Conservation (phyloP, 2,329 filamentous ascomycete species). For the Hirsutella rhossiliensis region DNA sequence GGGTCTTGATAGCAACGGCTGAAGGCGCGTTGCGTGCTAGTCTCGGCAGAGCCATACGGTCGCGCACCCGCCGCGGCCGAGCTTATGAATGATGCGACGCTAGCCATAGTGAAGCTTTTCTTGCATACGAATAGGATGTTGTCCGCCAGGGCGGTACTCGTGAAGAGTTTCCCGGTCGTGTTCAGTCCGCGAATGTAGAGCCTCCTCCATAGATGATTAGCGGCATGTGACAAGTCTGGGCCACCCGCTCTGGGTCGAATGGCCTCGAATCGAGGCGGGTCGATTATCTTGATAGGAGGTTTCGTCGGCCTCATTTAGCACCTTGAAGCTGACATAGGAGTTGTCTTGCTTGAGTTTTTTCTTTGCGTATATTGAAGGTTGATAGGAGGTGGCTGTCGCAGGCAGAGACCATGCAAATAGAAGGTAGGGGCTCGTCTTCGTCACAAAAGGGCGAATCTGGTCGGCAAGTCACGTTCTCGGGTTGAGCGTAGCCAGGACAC, state of each 20-base stretch:
- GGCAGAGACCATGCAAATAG: too few relatives aligned
- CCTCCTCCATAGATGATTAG: background rate
- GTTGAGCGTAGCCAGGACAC: too few relatives aligned
- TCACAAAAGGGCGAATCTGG: too few relatives aligned
- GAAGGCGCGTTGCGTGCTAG: background rate
- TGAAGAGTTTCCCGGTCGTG: background rate
- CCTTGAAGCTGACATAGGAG: too few relatives aligned
- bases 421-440: too few relatives aligned
- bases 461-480: too few relatives aligned
- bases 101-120: conserved; percentile 10
- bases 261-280: background rate
- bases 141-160: conserved; percentile 8
- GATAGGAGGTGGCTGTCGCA: too few relatives aligned
- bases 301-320: background rate
- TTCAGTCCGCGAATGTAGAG: background rate
- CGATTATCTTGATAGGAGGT: background rate
- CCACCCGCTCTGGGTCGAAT: too few relatives aligned
- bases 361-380: too few relatives aligned
- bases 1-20: background rate
- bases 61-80: background rate
- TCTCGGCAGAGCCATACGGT: conserved; percentile 1
- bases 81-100: conserved; percentile 11
- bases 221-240: background rate
- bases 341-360: too few relatives aligned
- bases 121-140: conserved; percentile 9